phyloP scores from a whole-genome alignment of 2,329 filamentous ascomycete genomes.

The Clarireedia sp. region DNA sequence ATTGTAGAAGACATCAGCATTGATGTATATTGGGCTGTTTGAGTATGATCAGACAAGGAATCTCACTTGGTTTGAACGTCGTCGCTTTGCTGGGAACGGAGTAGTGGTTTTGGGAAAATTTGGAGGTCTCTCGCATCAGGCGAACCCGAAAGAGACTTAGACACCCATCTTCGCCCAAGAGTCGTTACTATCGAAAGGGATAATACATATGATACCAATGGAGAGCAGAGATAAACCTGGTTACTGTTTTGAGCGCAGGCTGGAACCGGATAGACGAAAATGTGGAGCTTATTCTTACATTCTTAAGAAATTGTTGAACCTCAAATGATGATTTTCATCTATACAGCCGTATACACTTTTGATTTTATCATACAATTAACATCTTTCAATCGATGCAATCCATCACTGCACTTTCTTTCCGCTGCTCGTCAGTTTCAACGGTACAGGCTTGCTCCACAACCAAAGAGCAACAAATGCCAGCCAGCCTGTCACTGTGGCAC shows the following conservation, averaged over 20 bases:
- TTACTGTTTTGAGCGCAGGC: too few relatives aligned
- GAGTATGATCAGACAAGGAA: constrained; percentile 9
- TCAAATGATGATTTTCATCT: constrained; percentile 8
- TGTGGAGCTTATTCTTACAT: too few relatives aligned
- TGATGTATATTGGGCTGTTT: constrained; percentile 52
- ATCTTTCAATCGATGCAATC: neutral
- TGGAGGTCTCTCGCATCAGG: too few relatives aligned
- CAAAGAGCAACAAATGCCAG: constrained; percentile 78
- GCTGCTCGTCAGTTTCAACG: constrained; percentile 22
- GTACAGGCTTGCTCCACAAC: constrained; percentile 64
- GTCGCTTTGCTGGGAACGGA: too few relatives aligned
- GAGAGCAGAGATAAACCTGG: too few relatives aligned
- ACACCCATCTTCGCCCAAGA: too few relatives aligned
- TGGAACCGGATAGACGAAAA: too few relatives aligned
- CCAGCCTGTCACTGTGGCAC: constrained; percentile 76
- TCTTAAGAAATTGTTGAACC: neutral
- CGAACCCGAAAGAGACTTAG: too few relatives aligned
- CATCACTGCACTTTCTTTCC: constrained; percentile 36
- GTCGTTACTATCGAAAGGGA: too few relatives aligned
- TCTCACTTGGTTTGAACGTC: neutral
- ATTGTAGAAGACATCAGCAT: constrained; percentile 40
- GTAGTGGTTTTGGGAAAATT: too few relatives aligned
- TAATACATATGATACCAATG: too few relatives aligned
- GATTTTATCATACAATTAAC: constrained; percentile 24
- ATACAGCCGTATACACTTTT: constrained; percentile 20